Conservation (phyloP, 257 asterid genomes). For the Verbena officinalis region DNA sequence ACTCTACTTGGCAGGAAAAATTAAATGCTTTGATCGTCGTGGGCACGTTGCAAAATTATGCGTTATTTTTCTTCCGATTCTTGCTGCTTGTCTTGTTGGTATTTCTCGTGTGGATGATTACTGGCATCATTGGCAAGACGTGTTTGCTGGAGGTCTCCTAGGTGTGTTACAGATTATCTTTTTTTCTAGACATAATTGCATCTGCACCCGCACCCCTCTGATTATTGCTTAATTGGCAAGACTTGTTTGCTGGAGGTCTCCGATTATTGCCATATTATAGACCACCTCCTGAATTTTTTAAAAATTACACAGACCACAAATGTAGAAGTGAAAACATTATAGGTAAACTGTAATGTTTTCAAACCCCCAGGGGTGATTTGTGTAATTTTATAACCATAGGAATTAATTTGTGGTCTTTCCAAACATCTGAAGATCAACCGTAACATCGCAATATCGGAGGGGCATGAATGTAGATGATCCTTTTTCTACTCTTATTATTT, state of each 20-base stretch:
- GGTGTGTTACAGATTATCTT: conserved; percentile 35
- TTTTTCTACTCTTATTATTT: not conserved
- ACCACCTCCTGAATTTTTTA: too few relatives aligned
- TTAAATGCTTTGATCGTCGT: conserved; percentile 70
- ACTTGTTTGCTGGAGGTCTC: conserved; percentile 88
- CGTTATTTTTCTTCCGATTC: conserved; percentile 68
- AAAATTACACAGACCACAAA: too few relatives aligned
- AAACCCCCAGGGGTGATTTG: too few relatives aligned
- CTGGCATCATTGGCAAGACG: conserved; percentile 99
- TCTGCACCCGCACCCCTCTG: too few relatives aligned
- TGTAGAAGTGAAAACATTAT: too few relatives aligned
- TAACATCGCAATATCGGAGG: too few relatives aligned
- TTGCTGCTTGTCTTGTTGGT: conserved; percentile 79
- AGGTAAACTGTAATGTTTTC: too few relatives aligned
- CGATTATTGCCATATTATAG: not conserved
- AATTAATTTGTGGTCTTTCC: conserved; percentile 20
- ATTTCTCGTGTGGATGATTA: conserved; percentile 92
- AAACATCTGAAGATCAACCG: not conserved
- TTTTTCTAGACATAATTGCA: too few relatives aligned
- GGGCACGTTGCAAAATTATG: conserved; percentile 91
- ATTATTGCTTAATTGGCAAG: conserved; percentile 69
- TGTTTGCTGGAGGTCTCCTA: conserved; percentile 85
- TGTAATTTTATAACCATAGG: too few relatives aligned
- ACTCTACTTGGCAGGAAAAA: conserved; percentile 77
- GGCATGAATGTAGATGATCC: not conserved